Percentiles rank a stretch among this genome's conserved stretches.
These are phyloP conservation scores for Creolimax fragrantissima DNA, from an alignment of 78 protist species.

Conservation along the genomic window DNA sequence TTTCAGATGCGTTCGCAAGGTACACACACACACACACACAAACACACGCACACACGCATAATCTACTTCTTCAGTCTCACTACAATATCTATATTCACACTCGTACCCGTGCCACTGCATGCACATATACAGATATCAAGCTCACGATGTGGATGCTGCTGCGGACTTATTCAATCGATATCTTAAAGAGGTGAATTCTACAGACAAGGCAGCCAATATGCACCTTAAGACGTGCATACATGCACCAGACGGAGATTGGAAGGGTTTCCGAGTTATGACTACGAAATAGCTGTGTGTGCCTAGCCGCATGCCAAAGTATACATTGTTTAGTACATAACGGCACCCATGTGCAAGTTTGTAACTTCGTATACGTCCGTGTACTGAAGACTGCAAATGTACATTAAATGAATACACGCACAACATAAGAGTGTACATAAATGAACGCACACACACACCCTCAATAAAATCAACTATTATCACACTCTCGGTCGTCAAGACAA, in stretches of 20 bases:
- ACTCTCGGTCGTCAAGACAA: no score
- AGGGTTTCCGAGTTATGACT: background rate
- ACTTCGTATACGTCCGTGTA: background rate
- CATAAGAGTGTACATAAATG: background rate
- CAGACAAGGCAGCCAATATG: background rate
- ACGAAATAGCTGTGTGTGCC: background rate
- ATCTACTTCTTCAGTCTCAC: no score
- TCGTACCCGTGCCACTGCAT: background rate
- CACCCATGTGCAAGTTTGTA: background rate
- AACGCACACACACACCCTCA: background rate
- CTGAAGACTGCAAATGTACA: background rate
- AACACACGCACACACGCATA: no score
- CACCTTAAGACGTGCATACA: background rate
- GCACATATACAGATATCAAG: background rate
- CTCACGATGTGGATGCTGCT: background rate
- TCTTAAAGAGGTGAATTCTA: background rate
- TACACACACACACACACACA: background rate
- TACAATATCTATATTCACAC: no score
- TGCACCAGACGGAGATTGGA: background rate
- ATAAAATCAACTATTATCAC: no score
- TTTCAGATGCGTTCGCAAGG: background rate
- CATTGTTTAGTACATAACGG: background rate
- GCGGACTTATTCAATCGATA: background rate
- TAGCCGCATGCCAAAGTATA: background rate
- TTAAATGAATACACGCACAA: background rate